A percentile compares a stretch with the other conserved stretches of the same genome.
Conservation (phyloP, 768 basidiomycete genomes). For the Pleurotus salmoneostramineus region DNA sequence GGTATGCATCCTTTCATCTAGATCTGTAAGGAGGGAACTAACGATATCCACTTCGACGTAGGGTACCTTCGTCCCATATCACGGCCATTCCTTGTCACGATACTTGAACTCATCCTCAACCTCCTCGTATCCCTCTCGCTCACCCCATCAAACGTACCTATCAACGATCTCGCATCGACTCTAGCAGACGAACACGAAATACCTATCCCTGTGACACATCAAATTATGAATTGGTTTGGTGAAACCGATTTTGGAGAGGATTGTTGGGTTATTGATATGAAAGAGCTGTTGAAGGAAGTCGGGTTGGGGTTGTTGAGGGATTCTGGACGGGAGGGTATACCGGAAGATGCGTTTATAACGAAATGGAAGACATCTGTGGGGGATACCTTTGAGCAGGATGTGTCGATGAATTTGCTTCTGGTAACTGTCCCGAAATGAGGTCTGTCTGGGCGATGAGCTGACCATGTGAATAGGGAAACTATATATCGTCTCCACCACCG, state of each 20-base stretch:
- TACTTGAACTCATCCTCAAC: slow-evolving; percentile 76
- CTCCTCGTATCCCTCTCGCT: slow-evolving; percentile 63
- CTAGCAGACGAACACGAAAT: slow-evolving; percentile 77
- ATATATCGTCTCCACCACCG: slow-evolving; percentile 43
- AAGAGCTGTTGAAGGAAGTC: slow-evolving; percentile 63
- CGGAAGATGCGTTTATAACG: slow-evolving; percentile 48
- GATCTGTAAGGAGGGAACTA: background rate
- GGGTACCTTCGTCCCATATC: slow-evolving; percentile 75
- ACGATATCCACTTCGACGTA: slow-evolving; percentile 19
- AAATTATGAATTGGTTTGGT: slow-evolving; percentile 86
- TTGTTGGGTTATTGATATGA: slow-evolving; percentile 65
- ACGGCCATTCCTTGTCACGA: slow-evolving; percentile 55
- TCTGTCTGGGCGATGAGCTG: background rate
- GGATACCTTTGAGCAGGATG: slow-evolving; percentile 63
- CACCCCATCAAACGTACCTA: slow-evolving; percentile 44
- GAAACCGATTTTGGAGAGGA: slow-evolving; percentile 34
- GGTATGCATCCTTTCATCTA: slow-evolving; percentile 44
- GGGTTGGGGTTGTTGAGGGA: slow-evolving; percentile 68
- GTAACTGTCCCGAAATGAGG: slow-evolving; percentile 30
- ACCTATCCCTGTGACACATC: slow-evolving; percentile 50
- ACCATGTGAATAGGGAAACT: slow-evolving; percentile 64
- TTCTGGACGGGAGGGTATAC: slow-evolving; percentile 23
- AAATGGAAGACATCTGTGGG: slow-evolving; percentile 77
- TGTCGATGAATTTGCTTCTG: slow-evolving; percentile 64
- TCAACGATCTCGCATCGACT: slow-evolving; percentile 54